Conservation (phyloP, 371 early-diverging fungal species). For the Circinella minor region DNA sequence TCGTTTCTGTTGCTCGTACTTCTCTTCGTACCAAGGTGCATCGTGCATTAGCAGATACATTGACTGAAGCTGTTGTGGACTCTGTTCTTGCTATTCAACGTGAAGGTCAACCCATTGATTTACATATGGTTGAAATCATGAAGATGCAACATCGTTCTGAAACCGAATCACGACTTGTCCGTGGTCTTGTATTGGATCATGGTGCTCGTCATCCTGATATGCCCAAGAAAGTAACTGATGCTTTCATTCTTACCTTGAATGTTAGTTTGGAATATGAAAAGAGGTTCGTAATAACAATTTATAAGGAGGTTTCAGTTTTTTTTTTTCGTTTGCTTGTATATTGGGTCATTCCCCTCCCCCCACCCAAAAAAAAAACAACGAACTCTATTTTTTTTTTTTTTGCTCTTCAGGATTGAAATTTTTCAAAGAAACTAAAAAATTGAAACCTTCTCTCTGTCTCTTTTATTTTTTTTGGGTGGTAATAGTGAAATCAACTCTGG, state of each 20-base stretch:
- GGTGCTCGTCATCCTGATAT: conserved; percentile 99
- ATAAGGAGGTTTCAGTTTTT: too few relatives aligned
- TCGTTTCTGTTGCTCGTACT: conserved; percentile 93
- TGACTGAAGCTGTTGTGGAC: conserved; percentile 97
- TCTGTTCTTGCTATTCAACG: conserved; percentile 90
- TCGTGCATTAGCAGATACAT: conserved; percentile 84
- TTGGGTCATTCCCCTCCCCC: too few relatives aligned
- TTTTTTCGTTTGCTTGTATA: too few relatives aligned
- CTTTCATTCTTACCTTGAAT: conserved; percentile 95
- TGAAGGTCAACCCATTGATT: conserved; percentile 88
- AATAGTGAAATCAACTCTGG: conserved; percentile 98
- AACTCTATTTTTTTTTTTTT: too few relatives aligned
- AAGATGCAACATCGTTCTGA: conserved; percentile 99
- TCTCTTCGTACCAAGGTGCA: conserved; percentile 97
- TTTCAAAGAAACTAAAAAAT: neutral
- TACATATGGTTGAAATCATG: conserved; percentile 99
- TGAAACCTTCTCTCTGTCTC: neutral
- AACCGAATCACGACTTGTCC: conserved; percentile 92
- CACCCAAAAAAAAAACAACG: too few relatives aligned
- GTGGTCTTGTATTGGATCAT: conserved; percentile 99
- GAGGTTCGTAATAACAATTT: conserved; percentile 45
- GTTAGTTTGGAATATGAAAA: conserved; percentile 99
- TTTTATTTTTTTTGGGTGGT: neutral
- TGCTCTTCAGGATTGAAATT: too few relatives aligned
- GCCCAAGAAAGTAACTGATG: conserved; percentile 96